Base-by-base conservation (phyloP, 441 rosid genomes). In the Jatropha podagrica region DNA sequence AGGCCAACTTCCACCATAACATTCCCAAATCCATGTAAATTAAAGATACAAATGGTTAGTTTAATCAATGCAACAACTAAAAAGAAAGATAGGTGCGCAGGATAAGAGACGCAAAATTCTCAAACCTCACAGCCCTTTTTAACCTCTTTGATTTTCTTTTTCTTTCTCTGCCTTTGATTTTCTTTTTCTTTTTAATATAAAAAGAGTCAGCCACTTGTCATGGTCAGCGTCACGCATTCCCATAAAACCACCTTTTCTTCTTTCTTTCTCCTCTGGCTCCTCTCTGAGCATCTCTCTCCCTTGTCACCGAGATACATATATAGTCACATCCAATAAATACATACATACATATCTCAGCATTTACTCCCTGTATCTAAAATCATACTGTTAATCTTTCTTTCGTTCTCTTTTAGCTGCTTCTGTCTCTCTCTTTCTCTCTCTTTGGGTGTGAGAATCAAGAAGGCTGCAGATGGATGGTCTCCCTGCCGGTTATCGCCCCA, bases 401-500 rank as follows among this genome's bases (percentile, higher is more conserved):
- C 11, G 27, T 4, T 8, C 10, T 8, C 20, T 15, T 1, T 38
- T 66, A 5, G 18, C 14, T 32, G 26, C 18, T 8, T 32, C 60
- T 17, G 68, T 23, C 23, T 23, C 23, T 23, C 23, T 0, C 49
- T 65, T 23, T 67, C 55, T 67, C 7, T 67, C 27, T 42, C 2
- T 69, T 46, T 55, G 49, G 26, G 11, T 20, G n/a, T 56, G 12
- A 20, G 3, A 27, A 11, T 46, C 62, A 52, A 69, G 32, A 69
- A 69, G 62, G 37, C 69, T 51, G 38, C 69, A 9, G 68, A 94
- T 95, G 98, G 99, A 95, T 79, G 94, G 86, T 75, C 87, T 93
- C 76, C 98, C 99, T 15, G 76, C 93, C 44, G 98, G 99, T 59
- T 95, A 95, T 81, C 98, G 99, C 79, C 98, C 99, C 44, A 93